These are phyloP conservation scores for Botrytis fabae DNA, from an alignment of 2,329 filamentous ascomycete genomes.

Conservation along the genomic window DNA sequence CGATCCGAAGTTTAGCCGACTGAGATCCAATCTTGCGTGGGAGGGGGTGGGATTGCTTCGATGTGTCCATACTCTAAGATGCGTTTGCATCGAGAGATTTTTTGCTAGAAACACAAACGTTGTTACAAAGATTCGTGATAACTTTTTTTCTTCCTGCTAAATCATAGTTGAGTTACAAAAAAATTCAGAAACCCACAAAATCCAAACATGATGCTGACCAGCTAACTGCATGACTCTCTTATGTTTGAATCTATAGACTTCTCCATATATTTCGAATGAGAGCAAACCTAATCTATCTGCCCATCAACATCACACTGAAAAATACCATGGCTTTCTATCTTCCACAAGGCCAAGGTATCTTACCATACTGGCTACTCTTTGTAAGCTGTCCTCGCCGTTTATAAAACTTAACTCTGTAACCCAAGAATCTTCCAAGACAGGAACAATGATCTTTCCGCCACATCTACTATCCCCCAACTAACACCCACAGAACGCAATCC, in stretches of 20 bases:
- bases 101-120: not conserved
- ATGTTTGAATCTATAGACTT: no score
- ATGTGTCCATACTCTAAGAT: not conserved
- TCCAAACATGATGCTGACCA: not conserved
- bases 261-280: no score
- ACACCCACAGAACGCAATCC: not conserved
- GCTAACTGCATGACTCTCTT: no score
- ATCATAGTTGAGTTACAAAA: not conserved
- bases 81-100: not conserved
- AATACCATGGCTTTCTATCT: not conserved
- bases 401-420: not conserved
- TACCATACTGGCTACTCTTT: not conserved
- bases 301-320: no score
- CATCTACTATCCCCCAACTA: not conserved
- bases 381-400: no score
- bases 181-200: not conserved
- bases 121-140: not conserved
- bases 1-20: slow-evolving; percentile 1
- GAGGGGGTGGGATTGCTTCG: not conserved
- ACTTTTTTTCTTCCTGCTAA: not conserved
- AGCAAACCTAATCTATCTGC: no score
- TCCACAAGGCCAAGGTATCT: not conserved
- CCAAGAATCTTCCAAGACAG: no score
- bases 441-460: not conserved
- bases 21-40: not conserved